Percentiles rank a stretch among this genome's conserved stretches.
phyloP scores from a whole-genome alignment of 495 filamentous ascomycete species.

The Neurospora sp. region DNA sequence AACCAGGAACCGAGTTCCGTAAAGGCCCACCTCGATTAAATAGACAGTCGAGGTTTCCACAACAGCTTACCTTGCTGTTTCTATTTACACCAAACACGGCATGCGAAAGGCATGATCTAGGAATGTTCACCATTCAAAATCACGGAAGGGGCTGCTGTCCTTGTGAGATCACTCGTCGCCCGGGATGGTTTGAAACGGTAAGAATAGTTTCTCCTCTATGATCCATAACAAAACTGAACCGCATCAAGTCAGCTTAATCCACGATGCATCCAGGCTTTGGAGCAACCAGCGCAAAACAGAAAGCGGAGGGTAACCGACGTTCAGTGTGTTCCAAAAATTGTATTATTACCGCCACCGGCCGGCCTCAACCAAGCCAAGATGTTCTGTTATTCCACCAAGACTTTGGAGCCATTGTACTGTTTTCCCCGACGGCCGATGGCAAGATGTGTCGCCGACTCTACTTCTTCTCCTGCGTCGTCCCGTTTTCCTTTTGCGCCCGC shows the following conservation, averaged over 20 bases:
- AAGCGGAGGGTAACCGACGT: not conserved
- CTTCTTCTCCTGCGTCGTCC: slow-evolving; percentile 5
- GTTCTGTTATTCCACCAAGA: not conserved
- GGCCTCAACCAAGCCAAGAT: not conserved
- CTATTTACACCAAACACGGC: not conserved
- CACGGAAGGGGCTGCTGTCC: not conserved
- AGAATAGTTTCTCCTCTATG: not conserved
- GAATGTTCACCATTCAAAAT: not conserved
- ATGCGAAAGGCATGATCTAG: not conserved
- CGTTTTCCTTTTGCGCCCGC: slow-evolving; percentile 47
- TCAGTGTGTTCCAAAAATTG: not conserved
- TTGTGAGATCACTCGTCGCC: not conserved
- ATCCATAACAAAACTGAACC: not conserved
- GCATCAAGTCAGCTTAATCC: not conserved
- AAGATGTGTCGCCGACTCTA: not conserved
- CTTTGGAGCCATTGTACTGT: not conserved
- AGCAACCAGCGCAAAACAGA: not conserved
- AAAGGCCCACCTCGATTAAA: not conserved
- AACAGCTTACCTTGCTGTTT: not conserved
- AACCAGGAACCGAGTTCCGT: not conserved
- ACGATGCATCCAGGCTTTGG: not conserved
- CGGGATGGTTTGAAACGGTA: not conserved
- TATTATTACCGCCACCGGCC: not conserved
- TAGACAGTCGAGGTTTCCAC: not conserved
- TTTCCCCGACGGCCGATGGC: not conserved